Evolutionary conservation across 345 rosid species (phyloP).

Genomic region (Hibiscus syriacus): DNA sequence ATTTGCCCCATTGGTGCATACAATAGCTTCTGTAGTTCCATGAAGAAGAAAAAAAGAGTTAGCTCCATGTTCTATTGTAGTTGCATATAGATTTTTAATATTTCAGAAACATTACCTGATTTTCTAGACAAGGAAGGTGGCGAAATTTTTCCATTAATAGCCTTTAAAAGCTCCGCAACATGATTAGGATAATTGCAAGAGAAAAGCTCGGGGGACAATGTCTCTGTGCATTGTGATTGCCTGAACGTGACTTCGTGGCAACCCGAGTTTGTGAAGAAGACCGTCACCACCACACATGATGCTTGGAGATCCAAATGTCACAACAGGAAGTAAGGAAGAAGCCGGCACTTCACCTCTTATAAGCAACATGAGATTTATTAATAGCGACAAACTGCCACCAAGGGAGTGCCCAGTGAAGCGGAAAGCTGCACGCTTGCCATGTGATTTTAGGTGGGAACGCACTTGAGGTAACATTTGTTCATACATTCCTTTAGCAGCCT

Average conservation of each 20-base stretch:
- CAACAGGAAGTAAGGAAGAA: constrained; percentile 74
- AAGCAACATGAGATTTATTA: constrained; percentile 78
- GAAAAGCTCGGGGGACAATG: constrained; percentile 89
- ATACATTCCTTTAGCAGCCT: constrained; percentile 97
- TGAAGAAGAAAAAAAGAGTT: constrained; percentile 4
- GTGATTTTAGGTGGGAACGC: constrained; percentile 51
- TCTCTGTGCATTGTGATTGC: constrained; percentile 85
- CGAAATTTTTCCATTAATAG: constrained; percentile 78
- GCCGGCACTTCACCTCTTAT: constrained; percentile 75
- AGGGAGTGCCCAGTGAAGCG: constrained; percentile 96
- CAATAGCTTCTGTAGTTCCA: constrained; percentile 49
- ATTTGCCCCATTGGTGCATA: constrained; percentile 94
- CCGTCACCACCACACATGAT: constrained; percentile 89
- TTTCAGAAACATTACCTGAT: constrained; percentile 40
- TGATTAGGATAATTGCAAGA: constrained; percentile 86
- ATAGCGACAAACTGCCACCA: constrained; percentile 88
- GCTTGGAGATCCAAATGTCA: constrained; percentile 89
- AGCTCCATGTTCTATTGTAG: neutral
- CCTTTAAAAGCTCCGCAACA: constrained; percentile 71
- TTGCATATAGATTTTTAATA: neutral
- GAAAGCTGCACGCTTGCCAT: constrained; percentile 56
- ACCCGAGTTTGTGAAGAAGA: constrained; percentile 72
- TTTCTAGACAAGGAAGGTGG: constrained; percentile 77
- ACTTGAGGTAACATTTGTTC: constrained; percentile 89
- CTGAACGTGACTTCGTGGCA: constrained; percentile 64